Percentiles rank a stretch among this genome's conserved stretches.
Conservation (phyloP, 805 yeast genomes). For the Candida taoyuanica region DNA sequence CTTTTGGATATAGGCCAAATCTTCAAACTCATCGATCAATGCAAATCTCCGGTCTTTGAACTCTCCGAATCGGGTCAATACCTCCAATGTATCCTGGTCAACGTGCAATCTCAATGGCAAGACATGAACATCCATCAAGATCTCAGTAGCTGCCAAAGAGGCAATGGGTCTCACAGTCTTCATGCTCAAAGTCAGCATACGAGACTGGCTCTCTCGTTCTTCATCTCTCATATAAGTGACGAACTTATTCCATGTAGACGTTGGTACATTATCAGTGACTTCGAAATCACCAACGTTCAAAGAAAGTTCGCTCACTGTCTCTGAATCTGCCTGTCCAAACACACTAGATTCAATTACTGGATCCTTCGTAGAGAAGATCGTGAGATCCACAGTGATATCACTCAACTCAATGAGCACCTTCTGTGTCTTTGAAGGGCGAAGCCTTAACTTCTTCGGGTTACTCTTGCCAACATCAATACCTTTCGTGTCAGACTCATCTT, state of each 20-base stretch:
- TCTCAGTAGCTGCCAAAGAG: slow-evolving; percentile 63
- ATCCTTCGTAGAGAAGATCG: slow-evolving; percentile 43
- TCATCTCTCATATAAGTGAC: slow-evolving; percentile 62
- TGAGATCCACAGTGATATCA: slow-evolving; percentile 46
- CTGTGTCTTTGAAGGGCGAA: slow-evolving; percentile 61
- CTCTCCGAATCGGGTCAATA: slow-evolving; percentile 71
- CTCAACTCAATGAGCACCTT: slow-evolving; percentile 54
- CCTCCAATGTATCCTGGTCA: slow-evolving; percentile 92
- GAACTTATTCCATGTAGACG: slow-evolving; percentile 90
- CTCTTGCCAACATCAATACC: slow-evolving; percentile 21
- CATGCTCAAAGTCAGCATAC: slow-evolving; percentile 52
- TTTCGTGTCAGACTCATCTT: slow-evolving; percentile 15
- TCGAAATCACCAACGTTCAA: slow-evolving; percentile 51
- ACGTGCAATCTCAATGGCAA: slow-evolving; percentile 79
- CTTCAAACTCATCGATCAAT: slow-evolving; percentile 55
- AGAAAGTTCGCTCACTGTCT: slow-evolving; percentile 44
- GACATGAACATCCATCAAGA: slow-evolving; percentile 46
- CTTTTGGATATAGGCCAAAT: slow-evolving; percentile 62
- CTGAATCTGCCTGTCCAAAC: slow-evolving; percentile 32
- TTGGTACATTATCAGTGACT: slow-evolving; percentile 70
- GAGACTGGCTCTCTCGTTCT: slow-evolving; percentile 62
- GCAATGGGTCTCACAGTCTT: slow-evolving; percentile 62
- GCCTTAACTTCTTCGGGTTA: slow-evolving; percentile 41
- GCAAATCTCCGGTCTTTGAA: slow-evolving; percentile 71
- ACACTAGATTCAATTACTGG: slow-evolving; percentile 29